Conservation (phyloP, 2,329 filamentous ascomycete genomes). For the Coleophoma crateriformis region DNA sequence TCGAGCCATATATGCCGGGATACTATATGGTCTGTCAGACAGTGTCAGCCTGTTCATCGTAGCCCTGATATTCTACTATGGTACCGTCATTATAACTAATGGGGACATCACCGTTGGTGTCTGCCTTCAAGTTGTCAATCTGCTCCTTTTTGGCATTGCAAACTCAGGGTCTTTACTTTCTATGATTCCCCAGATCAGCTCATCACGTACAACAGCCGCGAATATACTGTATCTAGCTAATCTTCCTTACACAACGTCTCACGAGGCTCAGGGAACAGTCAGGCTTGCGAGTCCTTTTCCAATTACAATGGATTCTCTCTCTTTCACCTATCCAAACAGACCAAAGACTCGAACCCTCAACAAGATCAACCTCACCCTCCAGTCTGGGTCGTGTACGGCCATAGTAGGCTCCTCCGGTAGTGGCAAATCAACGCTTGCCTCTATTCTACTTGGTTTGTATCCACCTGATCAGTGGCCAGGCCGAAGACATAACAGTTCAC, state of each 20-base stretch:
- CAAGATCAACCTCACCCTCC: slow-evolving; percentile 60
- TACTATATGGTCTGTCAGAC: slow-evolving; percentile 74
- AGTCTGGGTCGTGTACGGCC: slow-evolving; percentile 60
- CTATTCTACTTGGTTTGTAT: slow-evolving; percentile 71
- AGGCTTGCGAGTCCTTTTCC: slow-evolving; percentile 36
- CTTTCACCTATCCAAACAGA: slow-evolving; percentile 66
- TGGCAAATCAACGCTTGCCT: slow-evolving; percentile 83
- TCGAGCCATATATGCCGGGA: slow-evolving; percentile 61
- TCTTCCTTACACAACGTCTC: slow-evolving; percentile 37
- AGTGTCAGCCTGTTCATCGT: slow-evolving; percentile 65
- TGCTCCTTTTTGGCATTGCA: slow-evolving; percentile 78
- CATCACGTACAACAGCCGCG: slow-evolving; percentile 65
- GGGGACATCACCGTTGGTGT: slow-evolving; percentile 44
- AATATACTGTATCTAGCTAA: slow-evolving; percentile 66
- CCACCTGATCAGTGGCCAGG: slow-evolving; percentile 20
- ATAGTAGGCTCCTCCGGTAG: slow-evolving; percentile 81
- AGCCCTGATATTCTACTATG: slow-evolving; percentile 81
- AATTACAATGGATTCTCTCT: slow-evolving; percentile 49
- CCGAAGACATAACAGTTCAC: slow-evolving; percentile 21
- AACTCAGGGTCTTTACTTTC: slow-evolving; percentile 65
- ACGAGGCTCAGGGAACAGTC: slow-evolving; percentile 39
- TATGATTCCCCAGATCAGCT: slow-evolving; percentile 75
- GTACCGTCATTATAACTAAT: slow-evolving; percentile 54
- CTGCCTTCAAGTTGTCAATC: slow-evolving; percentile 70
- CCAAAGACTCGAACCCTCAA: slow-evolving; percentile 49